Evolutionary conservation across 2,329 filamentous ascomycete genomes (phyloP), one percentile per base, ranked within the genome.

Genomic region (Exophiala viscosa): DNA sequence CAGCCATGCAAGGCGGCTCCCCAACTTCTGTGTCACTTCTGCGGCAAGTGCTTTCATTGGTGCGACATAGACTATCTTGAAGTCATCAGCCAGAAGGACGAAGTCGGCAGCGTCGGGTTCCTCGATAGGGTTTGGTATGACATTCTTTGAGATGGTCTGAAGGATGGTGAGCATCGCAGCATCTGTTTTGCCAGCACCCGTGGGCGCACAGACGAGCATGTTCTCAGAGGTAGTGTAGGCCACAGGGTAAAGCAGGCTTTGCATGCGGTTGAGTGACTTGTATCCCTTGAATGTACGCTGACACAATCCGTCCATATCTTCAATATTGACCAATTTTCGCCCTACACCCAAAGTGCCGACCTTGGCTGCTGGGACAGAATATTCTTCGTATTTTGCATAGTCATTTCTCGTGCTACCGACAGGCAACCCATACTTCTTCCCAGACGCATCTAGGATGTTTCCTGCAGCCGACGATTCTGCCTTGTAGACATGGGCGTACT

Each of bases 41-140:
- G 95, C 93, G 3, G 95, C 95, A 14, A 99, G 77, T 0, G 93
- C 95, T 70, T 99, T 99, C 95, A 99, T 99, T 0, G 93, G 95
- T 1, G 95, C 93, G 36, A 99, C 93, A 63, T 99, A 99, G 51
- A 99, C 90, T 63, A 99, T 92, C 72, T 99, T 97, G 79, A 97
- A 96, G 63, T 95, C 89, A 47, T 95, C 87, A 0, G 83, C 74
- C 52, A 87, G 80, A n/a, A 96, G 88, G 1, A 81, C 81, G 66
- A 96, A 96, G 35, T 96, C 87, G 0, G 79, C 84, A 0, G 87
- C 84, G 48, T 83, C 75, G 0, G 82, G 82, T 36, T 89, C 76
- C 52, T 95, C 88, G 8, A 86, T 77, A 0, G 91, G 92, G 60
- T 84, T 90, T 0, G 93, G 92, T 0, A 79, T 76, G 18, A 88